Base-by-base conservation (phyloP, 2,329 filamentous ascomycete genomes). In the Cytospora mali region DNA sequence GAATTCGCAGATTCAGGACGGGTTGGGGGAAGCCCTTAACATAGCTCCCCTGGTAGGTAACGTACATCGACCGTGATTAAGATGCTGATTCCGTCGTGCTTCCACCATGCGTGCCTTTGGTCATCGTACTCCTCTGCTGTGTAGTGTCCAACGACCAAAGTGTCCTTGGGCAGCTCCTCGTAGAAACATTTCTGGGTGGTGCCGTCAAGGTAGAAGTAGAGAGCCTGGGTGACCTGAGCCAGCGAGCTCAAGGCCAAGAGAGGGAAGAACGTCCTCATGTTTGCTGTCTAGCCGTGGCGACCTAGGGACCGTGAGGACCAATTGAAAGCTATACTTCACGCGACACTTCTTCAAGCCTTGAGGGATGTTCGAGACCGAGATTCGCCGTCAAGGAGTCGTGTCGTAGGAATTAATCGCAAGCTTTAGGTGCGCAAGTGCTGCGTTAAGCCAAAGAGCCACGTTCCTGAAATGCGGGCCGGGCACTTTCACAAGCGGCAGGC, bases 111-210 rank as follows among this genome's bases (percentile, higher is more conserved):
- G 69, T 86, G 84, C 62, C 81, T 79, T 69, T 88, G 80, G 62
- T 91, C 85, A 76, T 95, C 88, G 80, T 87, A 95, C 76, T 96
- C 90, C 77, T 95, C 89, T 56, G 92, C 92, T 61, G 84, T 87
- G 82, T 93, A 99, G 79, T 95, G 89, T 69, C 95, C 95, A 64
- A 97, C 93, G 61, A 99, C 94, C 63, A 99, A 81, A 16, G 95
- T 98, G 77, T 97, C 94, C 82, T 98, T 97, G 68, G 95, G 93
- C 64, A 99, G 85, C 78, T 98, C 94, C 81, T 99, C 95, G 80
- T 91, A 96, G 87, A 99, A 99, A 80, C 95, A 99, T 80, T 96
- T 97, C 69, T 92, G 89, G 68, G 86, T 81, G 55, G 85, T 84
- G 72, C 90, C 91, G 75, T 98, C 93, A 76, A 98, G 88, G 82